phyloP scores from a whole-genome alignment of 768 basidiomycete species.

The Sistotremastrum niveocremeum region DNA sequence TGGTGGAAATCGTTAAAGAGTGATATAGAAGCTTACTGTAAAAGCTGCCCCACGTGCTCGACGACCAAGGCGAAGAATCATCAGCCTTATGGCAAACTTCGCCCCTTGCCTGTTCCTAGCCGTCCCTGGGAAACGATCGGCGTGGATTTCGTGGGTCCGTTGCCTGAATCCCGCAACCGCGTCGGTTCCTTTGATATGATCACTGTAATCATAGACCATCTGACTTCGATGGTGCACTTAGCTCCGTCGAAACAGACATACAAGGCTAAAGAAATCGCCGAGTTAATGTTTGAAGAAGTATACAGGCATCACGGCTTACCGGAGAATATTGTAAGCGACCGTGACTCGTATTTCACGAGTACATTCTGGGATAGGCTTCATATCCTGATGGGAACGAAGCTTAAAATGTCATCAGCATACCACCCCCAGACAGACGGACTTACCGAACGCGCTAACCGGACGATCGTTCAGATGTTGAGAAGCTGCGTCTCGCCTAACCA shows the following conservation, averaged over 20 bases:
- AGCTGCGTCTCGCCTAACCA: slow-evolving; percentile 13
- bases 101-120: slow-evolving; percentile 13
- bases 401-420: slow-evolving; percentile 17
- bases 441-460: slow-evolving; percentile 21
- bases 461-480: slow-evolving; percentile 18
- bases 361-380: slow-evolving; percentile 17
- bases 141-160: slow-evolving; percentile 14
- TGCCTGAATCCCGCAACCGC: slow-evolving; percentile 12
- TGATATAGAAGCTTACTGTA: slow-evolving; percentile 7
- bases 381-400: slow-evolving; percentile 9
- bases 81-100: slow-evolving; percentile 15
- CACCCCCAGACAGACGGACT: slow-evolving; percentile 26
- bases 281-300: slow-evolving; percentile 7
- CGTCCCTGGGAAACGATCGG: slow-evolving; percentile 17
- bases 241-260: slow-evolving; percentile 11
- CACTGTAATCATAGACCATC: slow-evolving; percentile 17
- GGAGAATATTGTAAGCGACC: slow-evolving; percentile 9
- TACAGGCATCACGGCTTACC: slow-evolving; percentile 14
- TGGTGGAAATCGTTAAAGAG: slow-evolving; percentile 10
- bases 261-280: slow-evolving; percentile 10
- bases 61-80: too few relatives aligned
- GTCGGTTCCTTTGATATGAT: slow-evolving; percentile 16
- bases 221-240: slow-evolving; percentile 14
- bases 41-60: too few relatives aligned
- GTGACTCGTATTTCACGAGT: slow-evolving; percentile 18